Conservation (phyloP, 331 rosid species). For the Phaseolus coccineus region DNA sequence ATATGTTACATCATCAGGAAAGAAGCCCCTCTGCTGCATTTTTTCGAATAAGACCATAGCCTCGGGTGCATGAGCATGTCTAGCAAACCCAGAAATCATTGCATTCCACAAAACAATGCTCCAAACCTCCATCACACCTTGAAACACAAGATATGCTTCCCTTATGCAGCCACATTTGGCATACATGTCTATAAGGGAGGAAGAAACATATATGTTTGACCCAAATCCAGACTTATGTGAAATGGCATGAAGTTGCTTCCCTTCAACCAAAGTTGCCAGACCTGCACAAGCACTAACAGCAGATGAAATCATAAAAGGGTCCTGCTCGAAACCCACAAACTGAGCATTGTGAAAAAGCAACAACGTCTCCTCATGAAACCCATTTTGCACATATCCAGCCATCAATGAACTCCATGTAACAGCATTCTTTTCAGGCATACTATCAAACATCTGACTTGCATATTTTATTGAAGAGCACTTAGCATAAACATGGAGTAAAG, state of each 20-base stretch:
- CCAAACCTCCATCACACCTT: slow-evolving; percentile 52
- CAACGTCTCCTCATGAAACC: slow-evolving; percentile 74
- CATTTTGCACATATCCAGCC: slow-evolving; percentile 79
- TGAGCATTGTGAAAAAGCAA: slow-evolving; percentile 63
- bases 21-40: slow-evolving; percentile 76
- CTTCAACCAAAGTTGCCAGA: slow-evolving; percentile 74
- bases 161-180: slow-evolving; percentile 83
- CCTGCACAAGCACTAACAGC: slow-evolving; percentile 81
- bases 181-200: slow-evolving; percentile 87
- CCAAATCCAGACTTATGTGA: slow-evolving; percentile 68
- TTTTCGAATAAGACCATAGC: slow-evolving; percentile 84
- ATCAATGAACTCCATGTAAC: slow-evolving; percentile 95
- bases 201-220: slow-evolving; percentile 57
- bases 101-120: slow-evolving; percentile 80
- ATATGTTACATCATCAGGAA: slow-evolving; percentile 76
- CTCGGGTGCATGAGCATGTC: slow-evolving; percentile 70
- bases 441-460: slow-evolving; percentile 65
- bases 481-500: slow-evolving; percentile 80
- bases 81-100: slow-evolving; percentile 81
- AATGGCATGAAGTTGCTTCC: slow-evolving; percentile 75
- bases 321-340: slow-evolving; percentile 53
- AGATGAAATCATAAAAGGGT: slow-evolving; percentile 74
- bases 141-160: slow-evolving; percentile 74
- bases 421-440: slow-evolving; percentile 68
- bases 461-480: slow-evolving; percentile 71